Evolutionary conservation across 768 basidiomycete species (phyloP), one percentile per base, ranked within the genome.

Genomic region (Mycena olivaceomarginata): DNA sequence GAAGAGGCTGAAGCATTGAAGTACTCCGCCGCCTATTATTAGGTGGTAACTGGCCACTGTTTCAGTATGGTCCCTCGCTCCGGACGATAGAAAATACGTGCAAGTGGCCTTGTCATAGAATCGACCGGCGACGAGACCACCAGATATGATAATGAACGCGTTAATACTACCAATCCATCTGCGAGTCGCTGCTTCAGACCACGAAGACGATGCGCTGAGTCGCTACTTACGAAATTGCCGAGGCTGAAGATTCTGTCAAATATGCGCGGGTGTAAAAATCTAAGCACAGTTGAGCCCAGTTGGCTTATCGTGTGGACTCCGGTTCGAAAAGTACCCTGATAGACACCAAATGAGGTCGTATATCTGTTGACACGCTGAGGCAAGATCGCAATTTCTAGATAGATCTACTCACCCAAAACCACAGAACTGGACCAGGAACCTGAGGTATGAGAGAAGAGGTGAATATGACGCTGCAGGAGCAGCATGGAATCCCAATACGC

Each of bases 41-140:
- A 89, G 75, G 45, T 80, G 73, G 56, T 83, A 82, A 67, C 86
- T 85, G 56, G 53, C 65, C 22, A 31, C 10, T 9, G 12, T 67
- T 20, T n/a, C 18, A 31, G 20, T 66, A 41, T 62, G 5, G 56
- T 48, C 45, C 31, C 48, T 67, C 11, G 48, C n/a, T 46, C 31
- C 31, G 31, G 48, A 56, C 18, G 20, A 25, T 40, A 46, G 45
- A 59, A 22, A 41, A 1, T 18, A 12, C 87, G 77, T 75, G 88
- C 88, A 89, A 90, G 77, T 90, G 86, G 64, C 91, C 90, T 43
- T 85, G 57, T 91, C 91, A 73, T 90, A 90, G 9, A 89, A 64
- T 22, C 86, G 83, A 43, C 90, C 90, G 0, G 84, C 83, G 18
- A 87, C 48, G 43, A 90, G 81, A 0, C 89, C 89, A 22, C 83